Evolutionary conservation across 2,329 filamentous ascomycete genomes (phyloP).

Genomic region (Zasmidium angulare): DNA sequence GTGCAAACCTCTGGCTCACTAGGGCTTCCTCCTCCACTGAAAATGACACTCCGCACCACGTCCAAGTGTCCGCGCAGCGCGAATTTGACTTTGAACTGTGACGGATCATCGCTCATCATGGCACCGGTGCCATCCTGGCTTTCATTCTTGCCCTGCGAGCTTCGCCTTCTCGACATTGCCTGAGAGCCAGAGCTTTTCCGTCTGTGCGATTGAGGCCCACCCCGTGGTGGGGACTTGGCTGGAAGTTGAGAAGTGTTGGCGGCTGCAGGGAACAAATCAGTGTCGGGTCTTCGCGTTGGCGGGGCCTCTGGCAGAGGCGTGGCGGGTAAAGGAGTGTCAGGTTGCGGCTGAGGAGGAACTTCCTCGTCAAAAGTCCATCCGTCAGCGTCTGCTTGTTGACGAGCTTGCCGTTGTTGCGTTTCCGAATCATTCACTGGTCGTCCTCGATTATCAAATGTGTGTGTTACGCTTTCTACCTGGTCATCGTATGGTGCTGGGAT

Average conservation of each 20-base stretch:
- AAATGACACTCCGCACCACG: constrained; percentile 90
- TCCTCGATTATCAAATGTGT: constrained; percentile 60
- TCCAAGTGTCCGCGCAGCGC: constrained; percentile 90
- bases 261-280: constrained; percentile 80
- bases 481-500: constrained; percentile 49
- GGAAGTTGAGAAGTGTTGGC: constrained; percentile 60
- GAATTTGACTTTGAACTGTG: constrained; percentile 88
- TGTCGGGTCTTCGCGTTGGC: constrained; percentile 71
- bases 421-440: constrained; percentile 52
- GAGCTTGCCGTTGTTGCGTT: constrained; percentile 16
- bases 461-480: constrained; percentile 57
- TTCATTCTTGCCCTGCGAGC: constrained; percentile 59
- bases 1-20: constrained; percentile 97
- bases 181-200: constrained; percentile 70
- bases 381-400: constrained; percentile 52
- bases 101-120: constrained; percentile 61
- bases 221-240: constrained; percentile 75
- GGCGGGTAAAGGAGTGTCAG: constrained; percentile 33
- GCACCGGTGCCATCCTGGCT: constrained; percentile 47
- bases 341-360: constrained; percentile 55
- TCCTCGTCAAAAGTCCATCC: constrained; percentile 93
- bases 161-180: constrained; percentile 58
- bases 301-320: constrained; percentile 44
- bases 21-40: constrained; percentile 92
- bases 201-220: constrained; percentile 65